Evolutionary conservation across 306 rosid genomes (phyloP).

Genomic region (Nissolia schottii): DNA sequence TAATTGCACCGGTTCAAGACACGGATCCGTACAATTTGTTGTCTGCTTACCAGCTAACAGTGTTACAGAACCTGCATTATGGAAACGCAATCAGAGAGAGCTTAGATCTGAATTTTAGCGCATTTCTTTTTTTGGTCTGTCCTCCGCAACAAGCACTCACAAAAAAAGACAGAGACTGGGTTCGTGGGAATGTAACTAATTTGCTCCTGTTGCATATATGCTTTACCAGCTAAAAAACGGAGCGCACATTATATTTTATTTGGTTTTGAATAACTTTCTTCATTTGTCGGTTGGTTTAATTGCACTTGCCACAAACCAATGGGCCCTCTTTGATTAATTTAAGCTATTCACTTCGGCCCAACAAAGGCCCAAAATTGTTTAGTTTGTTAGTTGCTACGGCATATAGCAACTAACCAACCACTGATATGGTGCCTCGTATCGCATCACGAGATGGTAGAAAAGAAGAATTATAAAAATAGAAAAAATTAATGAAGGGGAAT

Average conservation of each 20-base stretch:
- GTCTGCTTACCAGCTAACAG: slow-evolving; percentile 14
- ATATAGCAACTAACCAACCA: not conserved
- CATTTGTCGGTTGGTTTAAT: not conserved
- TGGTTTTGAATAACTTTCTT: not conserved
- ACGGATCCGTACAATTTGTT: slow-evolving; percentile 16
- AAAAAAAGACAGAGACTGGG: not conserved
- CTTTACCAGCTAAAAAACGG: not conserved
- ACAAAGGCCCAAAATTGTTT: not conserved
- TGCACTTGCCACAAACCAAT: not conserved
- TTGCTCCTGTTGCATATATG: slow-evolving; percentile 5
- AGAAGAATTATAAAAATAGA: not conserved
- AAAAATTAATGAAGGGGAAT: not conserved
- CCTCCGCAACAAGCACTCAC: not conserved
- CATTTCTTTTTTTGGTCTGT: slow-evolving; percentile 5
- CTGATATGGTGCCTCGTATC: not conserved
- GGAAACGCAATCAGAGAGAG: not conserved
- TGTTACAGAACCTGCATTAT: slow-evolving; percentile 9
- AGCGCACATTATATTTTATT: not conserved
- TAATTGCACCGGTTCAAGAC: not conserved
- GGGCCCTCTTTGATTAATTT: not conserved
- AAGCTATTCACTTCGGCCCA: not conserved
- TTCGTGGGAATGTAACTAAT: slow-evolving; percentile 21
- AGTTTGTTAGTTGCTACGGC: not conserved
- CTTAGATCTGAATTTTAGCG: slow-evolving; percentile 32
- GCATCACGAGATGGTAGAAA: not conserved